A percentile compares a stretch with the other conserved stretches of the same genome.
Evolutionary conservation across 148 eudicot species (phyloP).

Genomic region (Camellia japonica): DNA sequence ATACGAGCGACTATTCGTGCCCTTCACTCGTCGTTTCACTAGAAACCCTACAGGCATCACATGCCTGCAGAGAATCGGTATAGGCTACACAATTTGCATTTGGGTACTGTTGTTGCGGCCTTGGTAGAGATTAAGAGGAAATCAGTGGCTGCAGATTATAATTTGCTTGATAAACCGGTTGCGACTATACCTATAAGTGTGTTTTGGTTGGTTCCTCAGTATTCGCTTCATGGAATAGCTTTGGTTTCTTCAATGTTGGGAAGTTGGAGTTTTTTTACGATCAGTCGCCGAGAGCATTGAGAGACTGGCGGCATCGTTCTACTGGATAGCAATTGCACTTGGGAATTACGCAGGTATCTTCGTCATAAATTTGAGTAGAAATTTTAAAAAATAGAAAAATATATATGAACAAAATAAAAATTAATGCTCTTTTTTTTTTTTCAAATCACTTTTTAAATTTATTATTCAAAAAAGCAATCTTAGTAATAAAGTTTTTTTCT

Average conservation of each 20-base stretch:
- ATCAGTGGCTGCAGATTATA: constrained; percentile 32
- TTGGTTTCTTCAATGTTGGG: constrained; percentile 44
- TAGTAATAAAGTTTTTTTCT: too few relatives aligned
- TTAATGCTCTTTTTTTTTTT: too few relatives aligned
- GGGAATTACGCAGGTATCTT: constrained; percentile 36
- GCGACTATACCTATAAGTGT: constrained; percentile 45
- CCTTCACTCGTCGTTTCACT: constrained; percentile 39
- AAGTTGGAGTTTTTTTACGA: constrained; percentile 44
- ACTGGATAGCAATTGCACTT: constrained; percentile 34
- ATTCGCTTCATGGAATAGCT: constrained; percentile 41
- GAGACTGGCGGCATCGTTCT: constrained; percentile 36
- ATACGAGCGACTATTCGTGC: constrained; percentile 49
- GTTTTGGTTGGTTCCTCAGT: constrained; percentile 58
- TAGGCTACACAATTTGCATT: constrained; percentile 39
- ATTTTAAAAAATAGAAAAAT: too few relatives aligned
- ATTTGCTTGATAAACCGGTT: constrained; percentile 36
- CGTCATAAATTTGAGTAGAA: too few relatives aligned
- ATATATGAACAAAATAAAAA: too few relatives aligned
- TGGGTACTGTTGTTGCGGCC: constrained; percentile 40
- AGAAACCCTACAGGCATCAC: too few relatives aligned
- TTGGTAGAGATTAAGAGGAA: constrained; percentile 48
- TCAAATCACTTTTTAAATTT: too few relatives aligned
- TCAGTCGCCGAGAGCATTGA: too few relatives aligned
- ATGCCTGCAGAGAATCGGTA: constrained; percentile 34
- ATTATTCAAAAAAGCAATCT: too few relatives aligned